Evolutionary conservation across 192 early-diverging fungal species (phyloP).

Genomic region (Bifiguratus adelaidae): DNA sequence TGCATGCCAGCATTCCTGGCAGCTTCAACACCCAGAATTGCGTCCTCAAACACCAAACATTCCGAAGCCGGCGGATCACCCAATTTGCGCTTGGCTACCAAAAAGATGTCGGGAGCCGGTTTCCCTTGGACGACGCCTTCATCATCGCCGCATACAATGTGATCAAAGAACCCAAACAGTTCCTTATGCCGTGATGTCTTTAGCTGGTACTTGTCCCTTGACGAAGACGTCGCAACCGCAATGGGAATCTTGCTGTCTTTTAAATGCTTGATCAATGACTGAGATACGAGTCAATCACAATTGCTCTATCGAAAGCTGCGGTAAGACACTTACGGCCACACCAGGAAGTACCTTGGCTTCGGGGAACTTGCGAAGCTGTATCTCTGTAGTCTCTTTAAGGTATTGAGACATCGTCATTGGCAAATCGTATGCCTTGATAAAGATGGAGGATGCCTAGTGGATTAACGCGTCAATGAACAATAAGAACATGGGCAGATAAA

Average conservation of each 20-base stretch:
- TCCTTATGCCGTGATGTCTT: conserved; percentile 62
- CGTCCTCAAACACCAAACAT: conserved; percentile 93
- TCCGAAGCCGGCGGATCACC: conserved; percentile 35
- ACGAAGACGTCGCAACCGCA: conserved; percentile 76
- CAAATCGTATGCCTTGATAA: conserved; percentile 55
- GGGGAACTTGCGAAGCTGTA: conserved; percentile 50
- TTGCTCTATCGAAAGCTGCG: conserved; percentile 24
- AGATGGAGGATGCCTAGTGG: conserved; percentile 36
- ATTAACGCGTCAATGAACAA: neutral
- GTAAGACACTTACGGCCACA: conserved; percentile 34
- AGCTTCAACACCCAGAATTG: conserved; percentile 70
- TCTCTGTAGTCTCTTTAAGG: conserved; percentile 39
- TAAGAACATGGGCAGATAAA: neutral
- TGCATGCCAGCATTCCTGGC: conserved; percentile 74
- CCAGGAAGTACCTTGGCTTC: conserved; percentile 54
- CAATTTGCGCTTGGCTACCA: conserved; percentile 50
- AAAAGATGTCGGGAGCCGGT: conserved; percentile 88
- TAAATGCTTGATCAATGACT: conserved; percentile 64
- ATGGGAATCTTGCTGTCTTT: conserved; percentile 66
- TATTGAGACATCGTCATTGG: conserved; percentile 80
- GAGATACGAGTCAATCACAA: conserved; percentile 6
- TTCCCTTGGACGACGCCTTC: conserved; percentile 66
- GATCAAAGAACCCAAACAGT: conserved; percentile 73
- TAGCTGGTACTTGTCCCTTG: conserved; percentile 56
- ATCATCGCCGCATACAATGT: conserved; percentile 85